Conservation (phyloP, 75 land plant genomes). For the Isoetes taiwanensis region DNA sequence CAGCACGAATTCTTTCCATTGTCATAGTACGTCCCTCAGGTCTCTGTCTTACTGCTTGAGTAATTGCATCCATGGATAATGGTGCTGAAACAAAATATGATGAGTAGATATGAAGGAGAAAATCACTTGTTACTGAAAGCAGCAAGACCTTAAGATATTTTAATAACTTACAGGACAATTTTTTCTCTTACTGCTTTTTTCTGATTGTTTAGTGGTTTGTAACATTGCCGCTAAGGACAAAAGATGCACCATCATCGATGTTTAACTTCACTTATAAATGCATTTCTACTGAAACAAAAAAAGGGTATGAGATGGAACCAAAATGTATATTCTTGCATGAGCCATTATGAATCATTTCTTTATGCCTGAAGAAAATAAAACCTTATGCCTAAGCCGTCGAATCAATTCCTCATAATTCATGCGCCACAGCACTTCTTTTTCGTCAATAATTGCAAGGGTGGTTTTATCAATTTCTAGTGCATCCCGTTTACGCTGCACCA, state of each 20-base stretch:
- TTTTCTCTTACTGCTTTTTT: slow-evolving; percentile 27
- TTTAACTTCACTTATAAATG: slow-evolving; percentile 37
- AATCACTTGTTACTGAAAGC: too few relatives aligned
- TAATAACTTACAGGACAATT: slow-evolving; percentile 40
- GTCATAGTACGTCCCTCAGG: slow-evolving; percentile 52
- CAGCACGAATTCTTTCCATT: slow-evolving; percentile 42
- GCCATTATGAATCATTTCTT: too few relatives aligned
- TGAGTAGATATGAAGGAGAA: not conserved
- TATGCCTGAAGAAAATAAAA: too few relatives aligned
- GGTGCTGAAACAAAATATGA: slow-evolving; percentile 27
- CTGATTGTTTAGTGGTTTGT: slow-evolving; percentile 33
- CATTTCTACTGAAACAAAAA: not conserved
- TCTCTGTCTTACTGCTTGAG: slow-evolving; percentile 45
- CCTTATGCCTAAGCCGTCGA: slow-evolving; percentile 64
- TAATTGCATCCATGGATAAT: slow-evolving; percentile 42
- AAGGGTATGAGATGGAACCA: too few relatives aligned
- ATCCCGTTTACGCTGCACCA: slow-evolving; percentile 51
- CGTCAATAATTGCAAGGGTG: slow-evolving; percentile 14
- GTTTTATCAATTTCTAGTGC: slow-evolving; percentile 26
- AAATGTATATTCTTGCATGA: too few relatives aligned
- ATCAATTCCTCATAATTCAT: slow-evolving; percentile 68
- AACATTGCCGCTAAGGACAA: slow-evolving; percentile 44
- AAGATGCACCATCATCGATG: slow-evolving; percentile 39
- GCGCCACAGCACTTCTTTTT: slow-evolving; percentile 64
- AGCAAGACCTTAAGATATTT: not conserved